phyloP scores from a whole-genome alignment of 1,139 yeast species.

The Yamadazyma dendronema region DNA sequence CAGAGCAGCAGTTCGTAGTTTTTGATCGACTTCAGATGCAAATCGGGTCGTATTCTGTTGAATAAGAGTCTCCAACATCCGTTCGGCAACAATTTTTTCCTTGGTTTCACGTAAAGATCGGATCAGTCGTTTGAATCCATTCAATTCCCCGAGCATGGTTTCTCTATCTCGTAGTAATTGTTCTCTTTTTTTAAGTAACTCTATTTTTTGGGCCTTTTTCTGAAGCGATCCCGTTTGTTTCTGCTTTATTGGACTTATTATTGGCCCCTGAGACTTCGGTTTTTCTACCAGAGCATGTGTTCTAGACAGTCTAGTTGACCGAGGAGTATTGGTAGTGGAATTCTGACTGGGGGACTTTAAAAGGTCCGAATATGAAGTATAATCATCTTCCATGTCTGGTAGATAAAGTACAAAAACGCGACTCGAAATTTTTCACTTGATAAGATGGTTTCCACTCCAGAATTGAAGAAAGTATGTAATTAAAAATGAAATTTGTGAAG shows the following conservation, averaged over 20 bases:
- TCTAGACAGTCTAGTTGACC: no score
- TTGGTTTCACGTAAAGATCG: constrained; percentile 19
- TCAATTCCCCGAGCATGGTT: constrained; percentile 19
- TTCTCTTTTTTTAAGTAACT: constrained; percentile 20
- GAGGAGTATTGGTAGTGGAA: constrained; percentile 1
- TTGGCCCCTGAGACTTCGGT: no score
- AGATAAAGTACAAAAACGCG: no score
- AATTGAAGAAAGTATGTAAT: constrained; percentile 43
- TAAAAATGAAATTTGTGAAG: not conserved
- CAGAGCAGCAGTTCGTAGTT: constrained; percentile 5
- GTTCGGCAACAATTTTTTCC: constrained; percentile 15
- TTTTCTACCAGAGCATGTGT: no score
- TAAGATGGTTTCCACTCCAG: constrained; percentile 71
- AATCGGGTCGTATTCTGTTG: constrained; percentile 22
- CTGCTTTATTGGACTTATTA: not conserved
- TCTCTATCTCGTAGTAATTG: constrained; percentile 22
- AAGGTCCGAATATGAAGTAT: constrained; percentile 28
- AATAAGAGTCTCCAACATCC: constrained; percentile 21
- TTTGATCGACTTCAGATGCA: constrained; percentile 7
- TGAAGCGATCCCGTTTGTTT: not conserved
- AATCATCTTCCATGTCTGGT: constrained; percentile 28
- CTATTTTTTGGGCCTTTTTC: constrained; percentile 22
- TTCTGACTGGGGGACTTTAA: constrained; percentile 8
- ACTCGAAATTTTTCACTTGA: constrained; percentile 3
- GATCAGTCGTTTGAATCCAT: constrained; percentile 19